Base-by-base conservation (phyloP, 2,329 filamentous ascomycete genomes). In the Fusarium marasasianum region DNA sequence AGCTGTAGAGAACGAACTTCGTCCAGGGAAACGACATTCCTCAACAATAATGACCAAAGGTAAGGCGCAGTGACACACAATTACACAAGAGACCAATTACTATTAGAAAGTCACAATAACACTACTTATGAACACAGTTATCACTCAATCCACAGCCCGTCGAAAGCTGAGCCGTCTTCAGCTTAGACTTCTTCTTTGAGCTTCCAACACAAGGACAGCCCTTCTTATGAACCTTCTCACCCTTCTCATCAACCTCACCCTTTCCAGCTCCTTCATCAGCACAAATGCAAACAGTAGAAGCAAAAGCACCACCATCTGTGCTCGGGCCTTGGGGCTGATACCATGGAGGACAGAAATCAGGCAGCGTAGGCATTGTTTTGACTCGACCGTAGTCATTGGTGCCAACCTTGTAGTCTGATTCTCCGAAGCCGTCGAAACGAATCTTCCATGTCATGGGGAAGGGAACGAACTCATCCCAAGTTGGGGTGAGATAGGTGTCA, bases 401-500 rank as follows among this genome's bases (percentile, higher is more conserved):
- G 9, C 29, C 43, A 37, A 31, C 29, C 26, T 31, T 26, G 37
- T 63, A 63, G 20, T 63, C 29, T 1, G 61, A 63, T 1, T 29
- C 18, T 1, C 61, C 61, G 20, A 63, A 63, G 5, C 61, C 61
- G 5, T 63, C 61, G 10, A 63, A 63, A 20, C 61, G 61, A 3
- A 63, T 63, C 20, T 63, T 63, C 61, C 61, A 63, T 5, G 61
- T 63, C 61, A 63, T 63, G 29, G 61, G 61, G 20, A 63, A 63
- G 4, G 61, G 61, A 6, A 63, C 61, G 11, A 63, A 63, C 54
- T 63, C 61, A 31, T 63, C 61, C 61, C 61, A 63, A 1, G 61
- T 47, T 8, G 53, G 61, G 1, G 61, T 63, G 4, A 63, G 54
- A 24, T 63, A 63, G 1, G 61, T 59, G 10, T 47, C 43, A 31